Percentiles rank a stretch among this genome's conserved stretches.
Conservation (phyloP, 2,329 filamentous ascomycete genomes). For the Plectosphaerella cucumerina region DNA sequence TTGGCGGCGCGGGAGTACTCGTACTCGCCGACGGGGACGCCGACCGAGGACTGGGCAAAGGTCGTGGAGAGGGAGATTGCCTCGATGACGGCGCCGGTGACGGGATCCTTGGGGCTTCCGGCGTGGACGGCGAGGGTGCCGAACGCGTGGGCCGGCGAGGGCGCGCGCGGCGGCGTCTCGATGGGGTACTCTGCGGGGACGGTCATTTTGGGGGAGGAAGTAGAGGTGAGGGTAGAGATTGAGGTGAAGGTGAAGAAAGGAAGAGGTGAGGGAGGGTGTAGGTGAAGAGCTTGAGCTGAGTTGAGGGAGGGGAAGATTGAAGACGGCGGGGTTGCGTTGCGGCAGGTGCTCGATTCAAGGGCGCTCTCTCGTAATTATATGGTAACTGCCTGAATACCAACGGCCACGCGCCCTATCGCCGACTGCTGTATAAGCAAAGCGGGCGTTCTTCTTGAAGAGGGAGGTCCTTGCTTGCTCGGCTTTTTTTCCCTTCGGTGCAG, state of each 20-base stretch:
- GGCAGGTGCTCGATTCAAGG: too few relatives aligned
- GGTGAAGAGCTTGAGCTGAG: too few relatives aligned
- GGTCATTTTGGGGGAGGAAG: conserved; percentile 18
- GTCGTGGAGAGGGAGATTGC: conserved; percentile 95
- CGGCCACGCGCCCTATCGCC: too few relatives aligned
- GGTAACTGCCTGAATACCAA: not conserved
- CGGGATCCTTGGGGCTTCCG: conserved; percentile 83
- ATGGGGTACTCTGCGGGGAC: conserved; percentile 25
- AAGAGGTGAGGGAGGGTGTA: too few relatives aligned
- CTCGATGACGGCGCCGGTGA: conserved; percentile 93
- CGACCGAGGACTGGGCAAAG: conserved; percentile 86
- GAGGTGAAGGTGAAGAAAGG: not conserved
- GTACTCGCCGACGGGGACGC: conserved; percentile 80
- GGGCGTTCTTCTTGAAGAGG: too few relatives aligned
- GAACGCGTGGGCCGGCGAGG: conserved; percentile 74
- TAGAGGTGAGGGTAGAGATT: not conserved
- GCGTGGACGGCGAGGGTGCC: conserved; percentile 94
- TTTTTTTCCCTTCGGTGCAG: too few relatives aligned
- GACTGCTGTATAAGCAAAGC: too few relatives aligned
- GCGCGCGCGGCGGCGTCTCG: conserved; percentile 16
- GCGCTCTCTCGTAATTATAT: conserved; percentile 6
- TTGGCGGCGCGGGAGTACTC: conserved; percentile 94
- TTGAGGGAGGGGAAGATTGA: not conserved
- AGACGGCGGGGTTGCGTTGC: conserved; percentile 8
- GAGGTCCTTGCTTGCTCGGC: too few relatives aligned